Evolutionary conservation across 2,329 filamentous ascomycete species (phyloP), one percentile per base, ranked within the genome.

Genomic region (Sordariomycetes sp.): DNA sequence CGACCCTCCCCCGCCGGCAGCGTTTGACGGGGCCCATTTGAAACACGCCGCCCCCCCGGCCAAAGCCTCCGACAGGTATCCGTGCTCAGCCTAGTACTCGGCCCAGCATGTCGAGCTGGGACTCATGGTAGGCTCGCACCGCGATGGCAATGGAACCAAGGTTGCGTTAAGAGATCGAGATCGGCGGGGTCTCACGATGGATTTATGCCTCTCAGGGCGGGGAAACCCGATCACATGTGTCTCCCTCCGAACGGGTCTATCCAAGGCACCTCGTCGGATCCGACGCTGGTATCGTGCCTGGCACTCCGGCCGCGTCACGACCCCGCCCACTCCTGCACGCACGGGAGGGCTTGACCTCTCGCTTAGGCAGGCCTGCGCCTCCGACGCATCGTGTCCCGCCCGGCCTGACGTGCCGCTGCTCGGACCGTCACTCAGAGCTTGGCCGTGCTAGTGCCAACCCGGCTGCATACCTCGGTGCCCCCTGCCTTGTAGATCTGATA

Each of bases 401-500:
- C 20, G 24, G n/a, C 10, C 5, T 22, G n/a, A n/a, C n/a, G n/a
- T n/a, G 2, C 22, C 20, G 6, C 22, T 24, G 20, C 20, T 50
- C 45, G n/a, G 45, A 50, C n/a, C n/a, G 42, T 56, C 54, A 51
- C 54, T 50, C 42, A 10, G 13, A 50, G 42, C 28, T 56, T 28
- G 20, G 39, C 42, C 45, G 45, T 56, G 54, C 50, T 56, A 56
- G 54, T 35, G 42, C 25, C 17, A 8, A 8, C 25, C 28, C 42
- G 25, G 50, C 20, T 50, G 8, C 45, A n/a, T 24, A 50, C 10
- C 45, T 13, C 36, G 28, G 54, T 24, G 39, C 32, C 20, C 10
- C 42, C 15, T 28, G 39, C 54, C 42, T 50, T 32, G 22, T 32
- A 51, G 54, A 56, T 56, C 54, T 56, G 54, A 56, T 56, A 56